Conservation (phyloP, 1,284 basidiomycete species). For the Puccinia horiana region DNA sequence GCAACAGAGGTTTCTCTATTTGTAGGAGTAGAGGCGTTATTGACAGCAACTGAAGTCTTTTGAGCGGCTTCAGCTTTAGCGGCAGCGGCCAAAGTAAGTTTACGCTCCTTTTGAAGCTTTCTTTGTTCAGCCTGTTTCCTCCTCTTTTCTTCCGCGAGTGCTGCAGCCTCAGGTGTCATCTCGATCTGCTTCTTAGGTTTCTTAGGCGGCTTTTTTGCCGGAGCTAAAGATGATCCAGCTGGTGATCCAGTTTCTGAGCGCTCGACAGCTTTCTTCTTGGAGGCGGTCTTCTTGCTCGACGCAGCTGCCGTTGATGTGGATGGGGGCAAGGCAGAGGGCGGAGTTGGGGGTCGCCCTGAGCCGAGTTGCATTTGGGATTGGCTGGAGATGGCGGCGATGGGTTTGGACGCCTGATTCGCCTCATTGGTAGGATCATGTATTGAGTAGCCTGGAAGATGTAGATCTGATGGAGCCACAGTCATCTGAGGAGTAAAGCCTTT, state of each 20-base stretch:
- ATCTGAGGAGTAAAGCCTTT: constrained; percentile 12
- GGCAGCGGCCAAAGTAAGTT: constrained; percentile 21
- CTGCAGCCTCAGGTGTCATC: constrained; percentile 30
- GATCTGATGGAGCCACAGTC: constrained; percentile 16
- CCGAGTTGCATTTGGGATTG: constrained; percentile 2
- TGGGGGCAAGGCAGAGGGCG: constrained; percentile 28
- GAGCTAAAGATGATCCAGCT: background rate
- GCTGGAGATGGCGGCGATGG: background rate
- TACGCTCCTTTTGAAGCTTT: constrained; percentile 43
- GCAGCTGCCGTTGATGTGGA: background rate
- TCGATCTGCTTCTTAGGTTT: constrained; percentile 33
- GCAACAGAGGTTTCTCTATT: background rate
- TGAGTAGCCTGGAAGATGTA: background rate
- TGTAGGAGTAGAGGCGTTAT: background rate
- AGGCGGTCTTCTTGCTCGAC: background rate
- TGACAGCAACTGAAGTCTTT: background rate
- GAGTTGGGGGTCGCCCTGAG: background rate
- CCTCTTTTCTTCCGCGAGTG: constrained; percentile 38
- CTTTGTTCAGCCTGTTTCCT: constrained; percentile 41
- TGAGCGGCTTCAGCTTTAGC: constrained; percentile 17
- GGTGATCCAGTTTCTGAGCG: constrained; percentile 49
- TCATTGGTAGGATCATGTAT: constrained; percentile 7
- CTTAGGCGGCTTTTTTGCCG: constrained; percentile 36
- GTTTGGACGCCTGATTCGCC: background rate
- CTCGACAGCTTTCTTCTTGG: constrained; percentile 33